These are phyloP conservation scores for Ambrosia hybrid DNA, from an alignment of 140 eudicot genomes.

Conservation along the genomic window DNA sequence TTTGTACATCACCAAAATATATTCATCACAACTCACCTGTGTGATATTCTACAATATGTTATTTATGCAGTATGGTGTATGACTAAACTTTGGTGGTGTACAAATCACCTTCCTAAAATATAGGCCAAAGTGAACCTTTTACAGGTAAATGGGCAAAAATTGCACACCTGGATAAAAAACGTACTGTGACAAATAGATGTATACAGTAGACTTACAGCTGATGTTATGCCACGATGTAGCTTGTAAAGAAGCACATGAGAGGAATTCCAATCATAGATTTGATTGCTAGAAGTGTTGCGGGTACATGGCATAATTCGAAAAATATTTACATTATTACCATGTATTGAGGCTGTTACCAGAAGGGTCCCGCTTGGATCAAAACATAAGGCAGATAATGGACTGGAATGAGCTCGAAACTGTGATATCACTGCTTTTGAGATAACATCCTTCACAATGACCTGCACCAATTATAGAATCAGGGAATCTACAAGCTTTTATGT, in stretches of 20 bases:
- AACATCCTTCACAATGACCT: slow-evolving; percentile 64
- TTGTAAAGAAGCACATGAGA: slow-evolving; percentile 66
- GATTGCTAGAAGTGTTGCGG: slow-evolving; percentile 41
- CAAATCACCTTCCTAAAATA: neutral
- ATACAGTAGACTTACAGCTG: slow-evolving; percentile 53
- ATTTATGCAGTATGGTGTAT: neutral
- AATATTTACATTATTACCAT: slow-evolving; percentile 56
- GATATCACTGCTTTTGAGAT: slow-evolving; percentile 50
- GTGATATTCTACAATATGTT: neutral
- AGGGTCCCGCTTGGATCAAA: slow-evolving; percentile 74
- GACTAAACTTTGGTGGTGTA: neutral
- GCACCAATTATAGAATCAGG: slow-evolving; percentile 20
- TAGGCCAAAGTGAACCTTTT: neutral
- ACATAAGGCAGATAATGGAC: slow-evolving; percentile 60
- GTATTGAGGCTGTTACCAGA: slow-evolving; percentile 68
- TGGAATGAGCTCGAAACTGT: slow-evolving; percentile 63
- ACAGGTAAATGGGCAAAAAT: neutral
- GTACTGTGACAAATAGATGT: slow-evolving; percentile 13
- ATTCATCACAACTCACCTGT: neutral
- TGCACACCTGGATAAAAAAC: neutral
- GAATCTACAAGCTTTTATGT: slow-evolving; percentile 15
- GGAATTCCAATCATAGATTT: slow-evolving; percentile 48
- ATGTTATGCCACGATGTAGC: slow-evolving; percentile 60
- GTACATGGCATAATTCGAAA: slow-evolving; percentile 61
- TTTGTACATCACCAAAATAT: neutral